Evolutionary conservation across 176 grass and related monocot genomes (phyloP).

Genomic region (Ensete ventricosum): DNA sequence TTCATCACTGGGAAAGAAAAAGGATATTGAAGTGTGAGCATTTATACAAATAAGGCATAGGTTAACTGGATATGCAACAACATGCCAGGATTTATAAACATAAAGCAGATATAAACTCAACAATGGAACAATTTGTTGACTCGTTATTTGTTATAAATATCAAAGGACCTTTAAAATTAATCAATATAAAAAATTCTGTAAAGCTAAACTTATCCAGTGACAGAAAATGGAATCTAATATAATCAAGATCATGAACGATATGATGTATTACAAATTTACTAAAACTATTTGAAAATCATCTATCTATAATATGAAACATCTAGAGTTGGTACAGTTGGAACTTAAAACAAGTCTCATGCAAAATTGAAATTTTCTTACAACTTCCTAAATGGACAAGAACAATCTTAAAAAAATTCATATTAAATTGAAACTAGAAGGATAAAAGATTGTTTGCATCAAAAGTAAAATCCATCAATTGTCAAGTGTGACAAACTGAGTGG

Average conservation of each 20-base stretch:
- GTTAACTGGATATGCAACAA: background rate
- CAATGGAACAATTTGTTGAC: no score
- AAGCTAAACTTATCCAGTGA: background rate
- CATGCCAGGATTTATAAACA: no score
- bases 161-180: background rate
- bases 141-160: background rate
- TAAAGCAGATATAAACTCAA: background rate
- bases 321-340: background rate
- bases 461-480: background rate
- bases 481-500: background rate
- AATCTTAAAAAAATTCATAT: background rate
- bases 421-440: background rate
- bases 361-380: background rate
- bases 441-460: background rate
- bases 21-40: background rate
- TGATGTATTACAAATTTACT: background rate
- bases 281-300: background rate
- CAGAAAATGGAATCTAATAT: background rate
- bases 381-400: background rate
- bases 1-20: conserved; percentile 54
- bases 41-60: conserved; percentile 10
- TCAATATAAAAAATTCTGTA: background rate
- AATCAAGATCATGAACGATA: background rate
- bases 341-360: background rate
- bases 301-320: background rate